phyloP scores from a whole-genome alignment of 495 filamentous ascomycete genomes.

The Patellaria atrata region DNA sequence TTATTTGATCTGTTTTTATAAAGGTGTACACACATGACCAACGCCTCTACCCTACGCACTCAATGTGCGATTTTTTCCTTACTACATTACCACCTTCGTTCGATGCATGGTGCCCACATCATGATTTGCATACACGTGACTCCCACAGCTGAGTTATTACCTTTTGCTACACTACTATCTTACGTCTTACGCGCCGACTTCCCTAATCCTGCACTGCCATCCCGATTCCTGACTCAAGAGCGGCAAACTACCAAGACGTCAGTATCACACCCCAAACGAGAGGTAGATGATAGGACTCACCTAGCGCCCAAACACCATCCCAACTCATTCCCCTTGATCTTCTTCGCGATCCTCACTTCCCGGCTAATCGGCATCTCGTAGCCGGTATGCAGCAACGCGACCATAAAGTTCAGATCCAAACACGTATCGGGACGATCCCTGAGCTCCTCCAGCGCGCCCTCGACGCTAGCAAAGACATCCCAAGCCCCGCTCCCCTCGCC shows the following conservation, averaged over 20 bases:
- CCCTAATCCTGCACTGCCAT: constrained; percentile 60
- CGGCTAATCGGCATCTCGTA: constrained; percentile 96
- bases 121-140: no score
- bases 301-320: constrained; percentile 97
- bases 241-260: constrained; percentile 41
- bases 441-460: constrained; percentile 61
- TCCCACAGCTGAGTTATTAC: no score
- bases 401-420: constrained; percentile 90
- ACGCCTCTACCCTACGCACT: no score
- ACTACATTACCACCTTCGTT: no score
- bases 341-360: constrained; percentile 95
- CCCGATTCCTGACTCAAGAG: constrained; percentile 57
- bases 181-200: no score
- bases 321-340: constrained; percentile 91
- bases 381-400: constrained; percentile 80
- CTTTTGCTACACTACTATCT: no score
- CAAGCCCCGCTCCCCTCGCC: constrained; percentile 50
- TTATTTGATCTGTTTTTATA: no score
- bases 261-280: not conserved
- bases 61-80: no score
- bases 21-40: no score
- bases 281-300: constrained; percentile 34
- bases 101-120: no score
- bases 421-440: constrained; percentile 73
- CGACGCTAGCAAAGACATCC: constrained; percentile 60